phyloP scores from a whole-genome alignment of 2,329 filamentous ascomycete species.

The Chaetomium globosum region DNA sequence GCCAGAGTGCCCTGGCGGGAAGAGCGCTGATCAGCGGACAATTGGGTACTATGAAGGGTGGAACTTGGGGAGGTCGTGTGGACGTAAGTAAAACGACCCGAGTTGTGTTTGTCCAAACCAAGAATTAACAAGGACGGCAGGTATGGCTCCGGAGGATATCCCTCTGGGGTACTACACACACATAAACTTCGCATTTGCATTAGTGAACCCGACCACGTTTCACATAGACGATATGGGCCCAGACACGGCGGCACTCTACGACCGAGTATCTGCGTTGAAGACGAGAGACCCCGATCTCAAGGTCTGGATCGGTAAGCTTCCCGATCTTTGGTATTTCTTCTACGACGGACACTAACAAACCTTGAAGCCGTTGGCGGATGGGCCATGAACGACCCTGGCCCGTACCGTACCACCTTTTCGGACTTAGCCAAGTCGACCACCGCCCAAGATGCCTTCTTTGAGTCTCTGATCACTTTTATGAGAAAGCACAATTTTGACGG shows the following conservation, averaged over 20 bases:
- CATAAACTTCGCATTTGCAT: constrained; percentile 14
- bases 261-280: constrained; percentile 7
- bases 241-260: neutral
- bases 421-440: neutral
- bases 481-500: constrained; percentile 10
- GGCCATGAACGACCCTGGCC: constrained; percentile 11
- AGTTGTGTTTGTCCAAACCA: too few species aligned
- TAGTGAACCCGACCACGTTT: constrained; percentile 7
- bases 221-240: constrained; percentile 1
- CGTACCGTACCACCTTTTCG: constrained; percentile 8
- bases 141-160: constrained; percentile 11
- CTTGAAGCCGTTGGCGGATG: constrained; percentile 7
- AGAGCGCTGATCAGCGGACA: neutral
- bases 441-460: constrained; percentile 3
- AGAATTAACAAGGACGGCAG: neutral
- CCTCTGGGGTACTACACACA: constrained; percentile 9
- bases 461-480: constrained; percentile 7
- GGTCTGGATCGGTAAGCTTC: constrained; percentile 11
- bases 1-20: constrained; percentile 1
- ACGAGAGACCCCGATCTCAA: neutral
- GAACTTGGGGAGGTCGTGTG: constrained; percentile 4
- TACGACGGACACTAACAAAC: neutral
- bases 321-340: too few species aligned
- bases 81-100: neutral
- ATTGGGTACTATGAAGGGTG: constrained; percentile 18